phyloP scores from a whole-genome alignment of 2,329 filamentous ascomycete genomes.

The Alternaria solani region DNA sequence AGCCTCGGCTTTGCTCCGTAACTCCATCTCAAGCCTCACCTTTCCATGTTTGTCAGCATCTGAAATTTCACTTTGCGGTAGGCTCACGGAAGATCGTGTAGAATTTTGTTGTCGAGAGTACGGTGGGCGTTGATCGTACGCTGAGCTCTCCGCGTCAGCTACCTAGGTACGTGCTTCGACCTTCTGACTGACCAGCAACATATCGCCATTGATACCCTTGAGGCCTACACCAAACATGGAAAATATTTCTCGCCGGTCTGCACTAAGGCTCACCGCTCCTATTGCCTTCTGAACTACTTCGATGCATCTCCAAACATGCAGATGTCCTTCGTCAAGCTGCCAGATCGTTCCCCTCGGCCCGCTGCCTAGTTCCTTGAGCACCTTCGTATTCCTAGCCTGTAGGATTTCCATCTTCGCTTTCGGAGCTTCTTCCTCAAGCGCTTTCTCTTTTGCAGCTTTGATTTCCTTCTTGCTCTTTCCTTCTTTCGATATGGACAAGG shows the following conservation, averaged over 20 bases:
- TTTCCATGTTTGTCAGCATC: not conserved
- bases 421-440: not conserved
- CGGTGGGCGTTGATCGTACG: not conserved
- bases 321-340: conserved; percentile 2
- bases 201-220: conserved; percentile 15
- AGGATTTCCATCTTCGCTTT: not conserved
- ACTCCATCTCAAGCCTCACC: conserved; percentile 9
- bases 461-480: not conserved
- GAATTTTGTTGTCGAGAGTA: not conserved
- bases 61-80: not conserved
- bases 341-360: conserved; percentile 11
- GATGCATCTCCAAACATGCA: conserved; percentile 6
- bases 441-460: not conserved
- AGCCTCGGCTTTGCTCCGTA: conserved; percentile 18
- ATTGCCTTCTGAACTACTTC: conserved; percentile 7
- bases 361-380: conserved; percentile 6
- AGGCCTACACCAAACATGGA: conserved; percentile 5
- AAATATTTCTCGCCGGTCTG: conserved; percentile 1
- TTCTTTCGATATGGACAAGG: not conserved
- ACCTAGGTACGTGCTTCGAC: not conserved
- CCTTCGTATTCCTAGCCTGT: not conserved
- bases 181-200: conserved; percentile 16
- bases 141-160: not conserved
- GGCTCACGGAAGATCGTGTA: not conserved
- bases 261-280: not conserved